A percentile compares a stretch with the other conserved stretches of the same genome.
Conservation (phyloP, 73 alveolate species). For the Blepharisma stoltei region DNA sequence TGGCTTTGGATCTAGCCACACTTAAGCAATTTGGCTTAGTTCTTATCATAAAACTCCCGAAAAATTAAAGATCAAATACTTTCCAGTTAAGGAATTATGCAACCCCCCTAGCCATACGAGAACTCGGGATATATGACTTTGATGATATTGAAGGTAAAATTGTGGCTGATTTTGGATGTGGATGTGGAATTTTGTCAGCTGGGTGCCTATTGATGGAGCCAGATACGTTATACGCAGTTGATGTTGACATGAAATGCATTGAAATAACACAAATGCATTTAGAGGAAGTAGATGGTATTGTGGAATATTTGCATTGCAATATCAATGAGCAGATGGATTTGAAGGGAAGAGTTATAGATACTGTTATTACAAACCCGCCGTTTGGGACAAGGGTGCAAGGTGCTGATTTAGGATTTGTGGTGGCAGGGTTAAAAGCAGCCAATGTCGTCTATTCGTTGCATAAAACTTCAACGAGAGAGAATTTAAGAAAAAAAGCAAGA, state of each 20-base stretch:
- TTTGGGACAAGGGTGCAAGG: constrained; percentile 21
- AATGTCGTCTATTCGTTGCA: constrained; percentile 22
- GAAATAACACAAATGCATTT: constrained; percentile 15
- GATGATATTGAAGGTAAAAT: constrained; percentile 7
- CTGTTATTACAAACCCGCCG: constrained; percentile 26
- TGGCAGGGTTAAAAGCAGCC: background rate
- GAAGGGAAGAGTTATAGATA: background rate
- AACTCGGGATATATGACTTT: background rate
- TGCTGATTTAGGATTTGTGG: constrained; percentile 18
- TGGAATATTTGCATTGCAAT: background rate
- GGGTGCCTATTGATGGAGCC: constrained; percentile 10
- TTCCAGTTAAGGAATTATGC: too few relatives aligned
- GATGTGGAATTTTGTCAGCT: constrained; percentile 28
- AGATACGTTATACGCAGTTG: background rate
- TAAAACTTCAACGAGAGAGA: constrained; percentile 26
- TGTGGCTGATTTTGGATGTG: constrained; percentile 27
- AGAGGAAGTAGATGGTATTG: background rate
- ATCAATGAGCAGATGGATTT: constrained; percentile 1
- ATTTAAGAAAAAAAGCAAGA: background rate
- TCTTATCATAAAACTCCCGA: too few relatives aligned
- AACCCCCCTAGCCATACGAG: too few relatives aligned
- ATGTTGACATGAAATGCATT: constrained; percentile 19
- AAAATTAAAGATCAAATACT: too few relatives aligned
- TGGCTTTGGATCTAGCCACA: too few relatives aligned
- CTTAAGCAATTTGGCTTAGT: too few relatives aligned